These are phyloP conservation scores for Yamadazyma aaseri DNA, from an alignment of 1,139 yeast species.

Conservation along the genomic window DNA sequence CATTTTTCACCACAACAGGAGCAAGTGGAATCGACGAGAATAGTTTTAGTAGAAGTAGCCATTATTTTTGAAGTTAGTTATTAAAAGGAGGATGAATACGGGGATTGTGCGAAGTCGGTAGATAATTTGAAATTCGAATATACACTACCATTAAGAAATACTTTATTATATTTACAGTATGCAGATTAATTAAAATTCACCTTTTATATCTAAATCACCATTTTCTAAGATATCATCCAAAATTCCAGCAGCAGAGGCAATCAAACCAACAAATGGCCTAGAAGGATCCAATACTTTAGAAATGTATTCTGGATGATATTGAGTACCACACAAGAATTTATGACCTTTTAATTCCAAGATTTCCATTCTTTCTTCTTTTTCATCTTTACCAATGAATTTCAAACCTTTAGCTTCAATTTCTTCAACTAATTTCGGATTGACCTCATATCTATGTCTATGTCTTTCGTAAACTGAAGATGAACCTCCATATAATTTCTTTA, in stretches of 20 bases:
- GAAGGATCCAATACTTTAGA: conserved; percentile 97
- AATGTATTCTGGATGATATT: conserved; percentile 96
- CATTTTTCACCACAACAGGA: conserved; percentile 12
- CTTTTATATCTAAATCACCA: conserved; percentile 45
- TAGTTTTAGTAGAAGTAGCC: conserved; percentile 16
- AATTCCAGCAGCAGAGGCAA: conserved; percentile 87
- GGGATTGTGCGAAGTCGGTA: no score
- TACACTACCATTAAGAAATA: no score
- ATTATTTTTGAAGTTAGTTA: no score
- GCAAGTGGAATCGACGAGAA: conserved; percentile 18
- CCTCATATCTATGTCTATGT: conserved; percentile 98
- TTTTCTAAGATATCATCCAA: conserved; percentile 58
- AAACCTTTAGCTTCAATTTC: conserved; percentile 76
- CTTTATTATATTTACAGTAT: not conserved
- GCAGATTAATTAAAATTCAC: conserved; percentile 38
- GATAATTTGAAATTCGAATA: no score
- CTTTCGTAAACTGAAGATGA: conserved; percentile 76
- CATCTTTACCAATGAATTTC: conserved; percentile 91
- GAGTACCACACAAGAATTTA: conserved; percentile 92
- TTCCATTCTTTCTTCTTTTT: conserved; percentile 89
- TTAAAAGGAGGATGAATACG: no score
- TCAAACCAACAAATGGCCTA: conserved; percentile 91
- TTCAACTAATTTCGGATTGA: conserved; percentile 78
- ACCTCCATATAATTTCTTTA: conserved; percentile 80
- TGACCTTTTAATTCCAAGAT: conserved; percentile 77